Base-by-base conservation (phyloP, 768 basidiomycete genomes). In the Amanita phalloides region DNA sequence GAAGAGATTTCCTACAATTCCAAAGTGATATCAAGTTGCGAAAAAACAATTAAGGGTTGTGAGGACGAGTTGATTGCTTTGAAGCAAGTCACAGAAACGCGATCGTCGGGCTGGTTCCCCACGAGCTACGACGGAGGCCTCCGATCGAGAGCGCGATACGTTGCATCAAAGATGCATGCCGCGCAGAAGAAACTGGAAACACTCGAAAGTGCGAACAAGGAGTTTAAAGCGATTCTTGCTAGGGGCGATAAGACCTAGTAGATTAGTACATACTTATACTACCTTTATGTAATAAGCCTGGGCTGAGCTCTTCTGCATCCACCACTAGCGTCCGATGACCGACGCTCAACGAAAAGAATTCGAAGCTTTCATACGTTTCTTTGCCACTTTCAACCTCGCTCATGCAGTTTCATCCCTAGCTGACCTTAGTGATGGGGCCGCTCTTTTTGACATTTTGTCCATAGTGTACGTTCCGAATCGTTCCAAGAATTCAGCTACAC, bases 1-100 rank as follows among this genome's bases (percentile, higher is more conserved):
- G 90, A 90, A 64, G 89, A 92, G 52, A 82, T 94, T 48, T 76
- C 79, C 4, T 79, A 80, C 63, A 93, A 95, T 63, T 77, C 87
- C 58, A 83, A 78, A 55, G 66, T 76, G 0, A 78, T 86, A 26
- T 61, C 74, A 13, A 67, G 68, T 39, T 70, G 78, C 1, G 89
- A 95, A 57, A 66, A 62, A 9, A 84, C 74, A 9, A 76, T 97
- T 59, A 75, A 74, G 54, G 61, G 75, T 3, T 88, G 82, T 64
- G 93, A 96, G 63, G 71, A 77, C 17, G 93, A 97, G 63, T 73
- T 97, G 13, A 61, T 72, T 11, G 71, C 71, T 7, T 70, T 98
- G 17, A 78, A 78, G 45, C 78, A 78, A 43, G 84, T 93, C 10
- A 77, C 79, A 37, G 68, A 72, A 8, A 74, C 76, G 38, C 68